phyloP scores from a whole-genome alignment of 2,329 filamentous ascomycete species.

The Alternaria sp. region DNA sequence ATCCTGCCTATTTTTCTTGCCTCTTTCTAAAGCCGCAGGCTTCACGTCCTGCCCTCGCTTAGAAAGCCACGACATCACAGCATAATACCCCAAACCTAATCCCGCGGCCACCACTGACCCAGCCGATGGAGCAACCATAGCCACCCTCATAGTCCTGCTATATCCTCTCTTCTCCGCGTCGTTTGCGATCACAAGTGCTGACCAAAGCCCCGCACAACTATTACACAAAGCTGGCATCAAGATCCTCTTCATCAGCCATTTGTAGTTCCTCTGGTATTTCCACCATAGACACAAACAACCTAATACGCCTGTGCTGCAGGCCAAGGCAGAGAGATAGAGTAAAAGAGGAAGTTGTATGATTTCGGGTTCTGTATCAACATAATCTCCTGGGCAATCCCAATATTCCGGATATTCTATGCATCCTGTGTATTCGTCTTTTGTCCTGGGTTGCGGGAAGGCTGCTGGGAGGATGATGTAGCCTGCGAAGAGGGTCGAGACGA shows the following conservation, averaged over 20 bases:
- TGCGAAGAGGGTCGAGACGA: slow-evolving; percentile 60
- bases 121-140: slow-evolving; percentile 46
- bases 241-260: slow-evolving; percentile 63
- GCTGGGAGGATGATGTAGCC: slow-evolving; percentile 63
- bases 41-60: slow-evolving; percentile 45
- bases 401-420: slow-evolving; percentile 23
- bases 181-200: slow-evolving; percentile 61
- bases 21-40: slow-evolving; percentile 28
- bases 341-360: slow-evolving; percentile 51
- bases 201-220: slow-evolving; percentile 60
- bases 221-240: slow-evolving; percentile 58
- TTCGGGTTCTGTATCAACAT: slow-evolving; percentile 35
- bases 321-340: slow-evolving; percentile 55
- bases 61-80: slow-evolving; percentile 43
- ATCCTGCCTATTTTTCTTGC: slow-evolving; percentile 9
- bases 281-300: slow-evolving; percentile 58
- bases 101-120: slow-evolving; percentile 4
- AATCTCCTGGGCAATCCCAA: background rate
- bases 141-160: slow-evolving; percentile 53
- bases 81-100: slow-evolving; percentile 45
- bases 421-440: slow-evolving; percentile 31
- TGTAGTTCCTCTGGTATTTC: slow-evolving; percentile 59
- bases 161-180: slow-evolving; percentile 55
- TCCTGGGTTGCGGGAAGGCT: slow-evolving; percentile 56
- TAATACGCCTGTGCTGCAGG: slow-evolving; percentile 53